Evolutionary conservation across 768 basidiomycete genomes (phyloP), one percentile per base, ranked within the genome.

Genomic region (Candolleomyces aberdarensis): DNA sequence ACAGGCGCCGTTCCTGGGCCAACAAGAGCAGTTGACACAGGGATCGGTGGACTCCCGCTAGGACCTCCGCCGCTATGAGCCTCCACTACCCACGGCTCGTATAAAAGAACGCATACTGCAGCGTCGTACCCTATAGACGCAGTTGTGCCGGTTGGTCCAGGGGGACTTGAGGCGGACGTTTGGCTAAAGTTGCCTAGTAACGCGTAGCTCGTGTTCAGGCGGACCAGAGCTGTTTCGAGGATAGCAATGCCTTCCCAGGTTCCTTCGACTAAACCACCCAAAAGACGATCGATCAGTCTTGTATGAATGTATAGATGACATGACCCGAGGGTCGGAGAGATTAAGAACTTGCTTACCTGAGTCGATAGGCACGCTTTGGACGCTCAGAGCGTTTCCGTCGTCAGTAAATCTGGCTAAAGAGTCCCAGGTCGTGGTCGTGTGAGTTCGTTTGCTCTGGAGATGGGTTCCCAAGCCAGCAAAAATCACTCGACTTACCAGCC

Each of bases 1-100:
- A 60, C 58, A 57, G 76, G 64, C 13, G 57, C 49, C 43, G 70
- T 73, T 3, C 68, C 29, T 72, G 70, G 26, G 69, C 72, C 13
- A 75, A 70, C 36, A 80, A 73, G 32, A 67, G 66, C 20, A 69
- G 48, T 20, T 0, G 76, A 67, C 20, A 50, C 70, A 26, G 26
- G 26, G 26, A 26, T 26, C 26, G 26, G 26, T 0, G 77, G 76
- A 1, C 64, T 58, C 5, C 74, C 74, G 11, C 8, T 36, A 11
- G 36, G 36, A 11, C 65, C 63, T 9, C 75, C 74, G 46, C 68
- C 69, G 51, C 77, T 76, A 57, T 71, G 76, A 5, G 72, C 67
- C 47, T 78, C 76, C 6, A 79, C 59, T 17, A 80, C 63, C 73
- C 75, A 80, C 1, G 77, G 77, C 54, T 80, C 77, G 39, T 77